Conservation (phyloP, 768 basidiomycete species). For the Russula lepida region DNA sequence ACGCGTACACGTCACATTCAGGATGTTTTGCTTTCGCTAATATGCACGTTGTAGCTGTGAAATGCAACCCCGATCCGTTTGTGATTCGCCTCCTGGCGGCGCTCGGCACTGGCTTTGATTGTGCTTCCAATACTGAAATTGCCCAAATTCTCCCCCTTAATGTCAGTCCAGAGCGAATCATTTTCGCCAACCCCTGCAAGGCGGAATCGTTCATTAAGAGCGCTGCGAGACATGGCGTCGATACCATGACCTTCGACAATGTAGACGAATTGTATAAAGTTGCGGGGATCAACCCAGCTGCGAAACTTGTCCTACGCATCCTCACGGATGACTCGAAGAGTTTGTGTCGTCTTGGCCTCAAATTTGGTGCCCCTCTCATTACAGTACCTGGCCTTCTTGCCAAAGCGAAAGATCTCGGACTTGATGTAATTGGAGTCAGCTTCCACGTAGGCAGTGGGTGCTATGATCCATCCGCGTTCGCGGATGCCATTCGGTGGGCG, state of each 20-base stretch:
- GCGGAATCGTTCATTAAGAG: conserved; percentile 86
- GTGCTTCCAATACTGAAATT: conserved; percentile 94
- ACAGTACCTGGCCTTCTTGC: conserved; percentile 71
- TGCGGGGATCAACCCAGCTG: conserved; percentile 65
- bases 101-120: conserved; percentile 92
- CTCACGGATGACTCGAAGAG: conserved; percentile 97
- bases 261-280: conserved; percentile 94
- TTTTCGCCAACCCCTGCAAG: conserved; percentile 99
- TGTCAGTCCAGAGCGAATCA: conserved; percentile 72
- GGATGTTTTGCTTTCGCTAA: conserved; percentile 45
- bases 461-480: conserved; percentile 85
- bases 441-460: conserved; percentile 99
- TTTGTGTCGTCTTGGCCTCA: conserved; percentile 86
- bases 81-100: conserved; percentile 85
- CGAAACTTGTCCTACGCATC: conserved; percentile 88
- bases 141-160: conserved; percentile 64
- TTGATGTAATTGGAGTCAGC: conserved; percentile 89
- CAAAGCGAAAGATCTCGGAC: conserved; percentile 66
- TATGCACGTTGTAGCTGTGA: conserved; percentile 65
- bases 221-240: conserved; percentile 70
- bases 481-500: conserved; percentile 81
- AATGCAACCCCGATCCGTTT: conserved; percentile 97
- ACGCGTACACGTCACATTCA: conserved; percentile 30
- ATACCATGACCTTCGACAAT: conserved; percentile 98
- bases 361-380: conserved; percentile 88